phyloP scores from a whole-genome alignment of 441 rosid genomes.

The Sinapis alba region DNA sequence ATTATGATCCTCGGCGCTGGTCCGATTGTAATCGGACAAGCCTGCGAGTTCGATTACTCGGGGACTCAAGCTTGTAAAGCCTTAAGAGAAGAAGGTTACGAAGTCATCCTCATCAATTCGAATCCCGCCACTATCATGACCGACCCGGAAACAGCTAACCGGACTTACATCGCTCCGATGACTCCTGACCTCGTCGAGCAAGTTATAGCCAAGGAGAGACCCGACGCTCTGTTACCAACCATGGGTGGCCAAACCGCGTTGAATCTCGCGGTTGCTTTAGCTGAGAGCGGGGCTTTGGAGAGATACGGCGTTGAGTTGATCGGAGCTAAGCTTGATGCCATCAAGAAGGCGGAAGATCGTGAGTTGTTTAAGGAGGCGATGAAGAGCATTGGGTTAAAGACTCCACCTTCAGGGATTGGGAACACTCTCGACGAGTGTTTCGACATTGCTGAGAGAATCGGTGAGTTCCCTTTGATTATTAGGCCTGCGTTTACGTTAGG shows the following conservation, averaged over 20 bases:
- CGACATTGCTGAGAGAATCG: slow-evolving; percentile 67
- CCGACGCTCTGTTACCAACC: slow-evolving; percentile 87
- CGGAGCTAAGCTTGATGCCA: slow-evolving; percentile 87
- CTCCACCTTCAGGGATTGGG: slow-evolving; percentile 93
- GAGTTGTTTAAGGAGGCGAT: slow-evolving; percentile 86
- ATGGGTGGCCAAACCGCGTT: slow-evolving; percentile 97
- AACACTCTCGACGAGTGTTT: slow-evolving; percentile 82
- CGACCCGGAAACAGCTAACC: slow-evolving; percentile 86
- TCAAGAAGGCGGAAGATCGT: slow-evolving; percentile 88
- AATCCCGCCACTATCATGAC: slow-evolving; percentile 99
- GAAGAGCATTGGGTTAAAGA: slow-evolving; percentile 82
- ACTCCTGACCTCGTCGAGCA: slow-evolving; percentile 90
- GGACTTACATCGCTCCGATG: slow-evolving; percentile 89
- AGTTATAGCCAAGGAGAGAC: slow-evolving; percentile 79
- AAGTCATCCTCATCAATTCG: slow-evolving; percentile 78
- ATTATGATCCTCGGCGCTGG: slow-evolving; percentile 95
- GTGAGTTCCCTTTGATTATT: slow-evolving; percentile 90
- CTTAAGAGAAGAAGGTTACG: slow-evolving; percentile 82
- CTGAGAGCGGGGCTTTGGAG: slow-evolving; percentile 73
- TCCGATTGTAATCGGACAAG: slow-evolving; percentile 94
- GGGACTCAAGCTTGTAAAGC: slow-evolving; percentile 98
- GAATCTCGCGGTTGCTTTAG: slow-evolving; percentile 86
- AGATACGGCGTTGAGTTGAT: slow-evolving; percentile 77
- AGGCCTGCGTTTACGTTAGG: slow-evolving; percentile 92
- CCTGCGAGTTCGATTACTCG: slow-evolving; percentile 95